Evolutionary conservation across 2,329 filamentous ascomycete species (phyloP), one percentile per base, ranked within the genome.

Genomic region (Lasiodiplodia citricola): DNA sequence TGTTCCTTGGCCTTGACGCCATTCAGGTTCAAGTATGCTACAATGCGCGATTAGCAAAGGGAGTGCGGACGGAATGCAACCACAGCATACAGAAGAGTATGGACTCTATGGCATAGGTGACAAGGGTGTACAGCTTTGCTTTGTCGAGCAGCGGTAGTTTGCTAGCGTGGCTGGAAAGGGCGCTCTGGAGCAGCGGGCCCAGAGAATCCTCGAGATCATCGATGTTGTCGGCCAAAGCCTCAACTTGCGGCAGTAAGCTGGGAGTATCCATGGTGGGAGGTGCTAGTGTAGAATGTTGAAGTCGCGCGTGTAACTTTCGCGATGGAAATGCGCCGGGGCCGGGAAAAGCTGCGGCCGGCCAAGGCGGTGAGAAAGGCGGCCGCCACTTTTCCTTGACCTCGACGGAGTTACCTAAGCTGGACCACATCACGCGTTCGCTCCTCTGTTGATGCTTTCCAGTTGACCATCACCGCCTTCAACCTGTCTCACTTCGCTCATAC

Each of bases 101-200:
- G 0, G 94, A 96, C 76, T 98, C 95, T 71, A 99, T 90, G 0
- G 94, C 88, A 79, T 98, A 99, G 21, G 93, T 91, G 64, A 91
- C 86, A 23, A 97, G 85, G n/a, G 96, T 90, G 77, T 96, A 93
- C 70, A 97, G 89, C 82, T 98, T 97, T 8, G 96, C 94, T 82
- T 93, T 94, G 83, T 98, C 95, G 70, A 99, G 86, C n/a, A 98
- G 86, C 1, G 95, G 94, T 8, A 98, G 85, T 77, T 93, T 93
- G 67, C 89, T 90, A 5, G 93, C 89, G 68, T 88, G 87, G 51
- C 90, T 88, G 63, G 88, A 84, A 54, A 97, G 82, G 62, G 86
- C 85, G 44, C 85, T 83, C 35, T 66, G 62, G 31, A 97, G 82
- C 6, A 98, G 83, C n/a, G 95, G 93, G 71, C 87, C 82, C 35